Conservation (phyloP, 306 rosid species). For the Medicago lupulina region DNA sequence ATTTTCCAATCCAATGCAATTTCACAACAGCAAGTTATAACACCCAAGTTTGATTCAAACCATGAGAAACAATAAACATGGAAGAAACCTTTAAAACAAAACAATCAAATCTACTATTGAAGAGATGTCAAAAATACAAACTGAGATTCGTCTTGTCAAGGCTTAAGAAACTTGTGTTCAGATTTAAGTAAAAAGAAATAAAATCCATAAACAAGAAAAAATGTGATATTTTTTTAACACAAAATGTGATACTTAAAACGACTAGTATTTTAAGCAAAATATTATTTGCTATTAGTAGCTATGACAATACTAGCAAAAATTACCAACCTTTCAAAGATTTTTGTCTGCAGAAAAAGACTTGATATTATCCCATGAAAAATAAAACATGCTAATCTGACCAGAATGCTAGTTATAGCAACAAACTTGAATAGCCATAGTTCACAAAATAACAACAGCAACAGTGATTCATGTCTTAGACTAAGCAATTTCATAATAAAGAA, state of each 20-base stretch:
- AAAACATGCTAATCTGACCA: constrained; percentile 15
- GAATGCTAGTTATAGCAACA: constrained; percentile 1
- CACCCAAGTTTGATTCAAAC: too few species aligned
- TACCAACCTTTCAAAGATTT: neutral
- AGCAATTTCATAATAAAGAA: constrained; percentile 5
- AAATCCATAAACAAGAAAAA: neutral
- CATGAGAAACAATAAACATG: too few species aligned
- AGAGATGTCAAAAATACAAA: neutral
- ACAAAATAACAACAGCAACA: constrained; percentile 17
- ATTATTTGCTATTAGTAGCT: neutral
- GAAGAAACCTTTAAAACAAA: too few species aligned
- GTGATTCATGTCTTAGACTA: neutral
- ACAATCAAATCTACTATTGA: too few species aligned
- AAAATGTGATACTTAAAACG: neutral
- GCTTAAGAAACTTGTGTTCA: neutral
- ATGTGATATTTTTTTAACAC: too few species aligned
- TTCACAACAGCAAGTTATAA: too few species aligned
- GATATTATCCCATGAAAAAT: neutral
- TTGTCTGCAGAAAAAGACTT: neutral
- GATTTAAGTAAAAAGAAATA: neutral
- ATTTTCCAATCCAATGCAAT: too few species aligned
- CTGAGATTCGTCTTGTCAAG: neutral
- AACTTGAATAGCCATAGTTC: constrained; percentile 30
- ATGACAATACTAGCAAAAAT: neutral
- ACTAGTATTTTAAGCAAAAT: neutral